Evolutionary conservation across 805 yeast species (phyloP).

Genomic region (Suhomyces pyralidae): DNA sequence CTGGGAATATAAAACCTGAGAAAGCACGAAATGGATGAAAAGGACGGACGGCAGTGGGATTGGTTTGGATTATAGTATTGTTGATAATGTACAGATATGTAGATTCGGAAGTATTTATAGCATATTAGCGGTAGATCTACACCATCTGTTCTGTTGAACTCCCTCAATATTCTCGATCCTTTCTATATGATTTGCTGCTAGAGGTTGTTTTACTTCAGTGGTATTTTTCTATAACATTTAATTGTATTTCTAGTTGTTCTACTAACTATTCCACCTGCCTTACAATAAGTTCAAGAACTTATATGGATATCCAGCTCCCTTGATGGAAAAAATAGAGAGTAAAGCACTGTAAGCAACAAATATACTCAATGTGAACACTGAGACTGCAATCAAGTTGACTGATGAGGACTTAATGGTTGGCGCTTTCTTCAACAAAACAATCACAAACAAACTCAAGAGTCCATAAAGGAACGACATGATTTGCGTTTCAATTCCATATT

Average conservation of each 20-base stretch:
- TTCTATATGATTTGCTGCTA: too few species aligned
- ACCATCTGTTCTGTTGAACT: too few species aligned
- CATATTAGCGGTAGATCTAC: too few species aligned
- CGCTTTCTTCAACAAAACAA: conserved; percentile 56
- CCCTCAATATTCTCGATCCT: too few species aligned
- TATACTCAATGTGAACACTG: conserved; percentile 42
- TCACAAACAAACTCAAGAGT: conserved; percentile 54
- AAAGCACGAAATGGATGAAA: too few species aligned
- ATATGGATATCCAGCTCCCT: conserved; percentile 77
- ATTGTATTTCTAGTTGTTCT: background rate
- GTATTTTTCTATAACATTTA: background rate
- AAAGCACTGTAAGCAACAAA: conserved; percentile 62
- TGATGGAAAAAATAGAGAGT: conserved; percentile 62
- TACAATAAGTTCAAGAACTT: conserved; percentile 36
- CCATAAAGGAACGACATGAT: conserved; percentile 74
- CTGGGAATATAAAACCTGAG: too few species aligned
- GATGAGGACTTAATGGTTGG: conserved; percentile 46
- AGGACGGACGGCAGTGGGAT: too few species aligned
- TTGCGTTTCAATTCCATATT: conserved; percentile 88
- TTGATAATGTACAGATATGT: too few species aligned
- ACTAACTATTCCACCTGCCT: conserved; percentile 5
- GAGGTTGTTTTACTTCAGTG: too few species aligned
- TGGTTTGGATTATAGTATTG: too few species aligned
- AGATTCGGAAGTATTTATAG: too few species aligned
- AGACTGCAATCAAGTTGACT: conserved; percentile 48